Conservation (phyloP, 768 basidiomycete genomes). For the Rhizopogon rudus region DNA sequence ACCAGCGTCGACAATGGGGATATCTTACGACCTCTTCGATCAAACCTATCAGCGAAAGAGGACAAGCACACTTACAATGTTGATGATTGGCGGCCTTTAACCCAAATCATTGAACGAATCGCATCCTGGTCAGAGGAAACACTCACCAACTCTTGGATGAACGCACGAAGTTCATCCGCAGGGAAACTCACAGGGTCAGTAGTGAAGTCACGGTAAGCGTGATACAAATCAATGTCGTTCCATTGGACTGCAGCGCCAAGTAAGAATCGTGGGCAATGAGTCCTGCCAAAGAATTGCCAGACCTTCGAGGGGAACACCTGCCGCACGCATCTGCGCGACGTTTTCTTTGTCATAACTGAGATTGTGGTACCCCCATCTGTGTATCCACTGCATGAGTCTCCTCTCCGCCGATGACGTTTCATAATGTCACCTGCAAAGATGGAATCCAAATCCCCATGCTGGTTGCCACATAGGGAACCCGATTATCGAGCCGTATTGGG, state of each 20-base stretch:
- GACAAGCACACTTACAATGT: slow-evolving; percentile 42
- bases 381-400: not conserved
- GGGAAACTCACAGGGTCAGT: slow-evolving; percentile 62
- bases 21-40: slow-evolving; percentile 25
- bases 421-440: slow-evolving; percentile 42
- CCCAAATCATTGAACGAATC: slow-evolving; percentile 1
- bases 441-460: slow-evolving; percentile 75
- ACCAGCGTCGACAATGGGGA: no score
- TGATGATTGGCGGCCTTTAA: slow-evolving; percentile 21
- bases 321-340: slow-evolving; percentile 57
- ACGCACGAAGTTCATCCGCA: slow-evolving; percentile 42
- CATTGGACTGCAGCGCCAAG: slow-evolving; percentile 51
- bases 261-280: slow-evolving; percentile 1
- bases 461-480: slow-evolving; percentile 72
- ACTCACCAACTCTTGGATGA: slow-evolving; percentile 55
- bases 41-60: slow-evolving; percentile 57
- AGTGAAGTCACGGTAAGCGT: slow-evolving; percentile 66
- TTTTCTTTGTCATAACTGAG: slow-evolving; percentile 55
- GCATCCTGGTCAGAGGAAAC: not conserved
- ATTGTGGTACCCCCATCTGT: slow-evolving; percentile 45
- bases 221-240: slow-evolving; percentile 75
- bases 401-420: not conserved
- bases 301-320: slow-evolving; percentile 77
- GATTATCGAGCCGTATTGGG: slow-evolving; percentile 62
- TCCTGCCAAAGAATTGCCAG: slow-evolving; percentile 10